Evolutionary conservation across 192 early-diverging fungal genomes (phyloP).

Genomic region (Dimargaris verticillata): DNA sequence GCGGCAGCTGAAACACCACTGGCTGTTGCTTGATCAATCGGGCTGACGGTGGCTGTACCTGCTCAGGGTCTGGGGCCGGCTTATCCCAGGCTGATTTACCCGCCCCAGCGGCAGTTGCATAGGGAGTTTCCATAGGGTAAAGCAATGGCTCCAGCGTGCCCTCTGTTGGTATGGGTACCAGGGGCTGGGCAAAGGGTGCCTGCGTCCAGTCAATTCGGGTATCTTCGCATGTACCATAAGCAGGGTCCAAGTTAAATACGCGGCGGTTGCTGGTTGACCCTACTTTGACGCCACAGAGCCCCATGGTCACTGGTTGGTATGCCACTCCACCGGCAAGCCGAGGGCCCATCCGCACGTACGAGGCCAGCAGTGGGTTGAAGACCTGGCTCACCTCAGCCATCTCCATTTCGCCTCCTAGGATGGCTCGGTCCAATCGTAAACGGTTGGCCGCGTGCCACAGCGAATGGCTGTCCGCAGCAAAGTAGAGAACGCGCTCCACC

Average conservation of each 20-base stretch:
- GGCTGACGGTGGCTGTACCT: not conserved
- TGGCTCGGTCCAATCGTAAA: not conserved
- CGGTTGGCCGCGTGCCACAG: slow-evolving; percentile 3
- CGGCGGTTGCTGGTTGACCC: not conserved
- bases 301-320: not conserved
- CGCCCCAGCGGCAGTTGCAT: too few species aligned
- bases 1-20: not conserved
- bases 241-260: not conserved
- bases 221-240: too few species aligned
- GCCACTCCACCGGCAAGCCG: not conserved
- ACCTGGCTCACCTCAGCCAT: not conserved
- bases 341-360: not conserved
- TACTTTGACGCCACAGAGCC: not conserved
- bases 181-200: too few species aligned
- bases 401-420: slow-evolving; percentile 3
- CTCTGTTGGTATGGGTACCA: too few species aligned
- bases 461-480: slow-evolving; percentile 1
- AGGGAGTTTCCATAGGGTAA: too few species aligned
- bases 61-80: not conserved
- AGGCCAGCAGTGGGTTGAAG: slow-evolving; percentile 4
- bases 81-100: too few species aligned
- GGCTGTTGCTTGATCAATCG: not conserved
- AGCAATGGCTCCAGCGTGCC: too few species aligned
- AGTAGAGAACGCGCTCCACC: slow-evolving; percentile 3
- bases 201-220: too few species aligned